These are phyloP conservation scores for Myochromella boudieri DNA, from an alignment of 768 basidiomycete species.

Conservation along the genomic window DNA sequence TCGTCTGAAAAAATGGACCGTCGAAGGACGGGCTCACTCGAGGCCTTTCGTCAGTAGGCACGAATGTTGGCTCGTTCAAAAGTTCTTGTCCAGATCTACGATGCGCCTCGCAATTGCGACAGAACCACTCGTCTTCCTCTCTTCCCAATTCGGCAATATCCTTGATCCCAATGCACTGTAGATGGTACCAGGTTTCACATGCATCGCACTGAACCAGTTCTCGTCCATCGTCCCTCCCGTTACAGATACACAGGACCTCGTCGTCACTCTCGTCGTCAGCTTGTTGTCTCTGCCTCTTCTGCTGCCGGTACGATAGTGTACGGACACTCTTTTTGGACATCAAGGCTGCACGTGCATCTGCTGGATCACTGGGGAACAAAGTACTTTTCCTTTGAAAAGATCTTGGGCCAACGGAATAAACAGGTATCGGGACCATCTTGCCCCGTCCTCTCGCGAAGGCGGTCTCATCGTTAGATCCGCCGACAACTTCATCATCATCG, in stretches of 20 bases:
- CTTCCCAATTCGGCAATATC: slow-evolving; percentile 63
- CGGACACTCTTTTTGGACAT: slow-evolving; percentile 72
- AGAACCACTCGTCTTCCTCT: slow-evolving; percentile 83
- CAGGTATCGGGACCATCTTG: slow-evolving; percentile 59
- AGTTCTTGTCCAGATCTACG: slow-evolving; percentile 35
- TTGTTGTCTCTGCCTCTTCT: slow-evolving; percentile 36
- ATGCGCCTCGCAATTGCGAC: slow-evolving; percentile 50
- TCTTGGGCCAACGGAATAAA: slow-evolving; percentile 33
- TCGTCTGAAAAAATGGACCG: slow-evolving; percentile 59
- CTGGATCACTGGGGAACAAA: slow-evolving; percentile 64
- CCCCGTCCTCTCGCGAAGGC: slow-evolving; percentile 42
- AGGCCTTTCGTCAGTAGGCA: slow-evolving; percentile 57
- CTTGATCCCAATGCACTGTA: slow-evolving; percentile 74
- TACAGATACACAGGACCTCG: slow-evolving; percentile 64
- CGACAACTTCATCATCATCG: slow-evolving; percentile 36
- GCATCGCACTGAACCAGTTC: slow-evolving; percentile 81
- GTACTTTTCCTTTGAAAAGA: slow-evolving; percentile 27
- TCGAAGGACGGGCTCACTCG: slow-evolving; percentile 44
- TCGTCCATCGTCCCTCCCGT: slow-evolving; percentile 67
- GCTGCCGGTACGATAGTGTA: slow-evolving; percentile 54
- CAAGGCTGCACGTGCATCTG: slow-evolving; percentile 73
- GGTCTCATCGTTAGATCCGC: slow-evolving; percentile 15
- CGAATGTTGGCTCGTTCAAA: slow-evolving; percentile 67
- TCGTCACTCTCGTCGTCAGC: slow-evolving; percentile 43
- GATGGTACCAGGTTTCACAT: slow-evolving; percentile 82